phyloP scores from a whole-genome alignment of 2,329 filamentous ascomycete species.

The Hawksworthiomyces lignivorus region DNA sequence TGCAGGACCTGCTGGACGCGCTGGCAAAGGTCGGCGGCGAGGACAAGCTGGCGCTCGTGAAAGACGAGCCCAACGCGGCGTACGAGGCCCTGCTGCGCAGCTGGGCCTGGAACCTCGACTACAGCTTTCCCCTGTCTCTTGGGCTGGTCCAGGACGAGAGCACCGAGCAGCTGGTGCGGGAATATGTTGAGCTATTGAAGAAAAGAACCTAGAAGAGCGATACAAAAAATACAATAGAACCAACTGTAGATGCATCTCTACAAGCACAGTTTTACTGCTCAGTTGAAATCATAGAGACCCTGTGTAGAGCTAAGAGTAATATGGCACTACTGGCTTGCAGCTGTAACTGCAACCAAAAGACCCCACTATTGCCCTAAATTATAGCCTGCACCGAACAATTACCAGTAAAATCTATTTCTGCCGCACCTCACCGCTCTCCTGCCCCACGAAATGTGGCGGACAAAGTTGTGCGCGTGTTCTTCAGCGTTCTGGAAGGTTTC shows the following conservation, averaged over 20 bases:
- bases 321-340: no score
- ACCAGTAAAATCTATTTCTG: no score
- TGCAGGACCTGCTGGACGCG: conserved; percentile 55
- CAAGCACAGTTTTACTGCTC: no score
- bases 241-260: no score
- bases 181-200: conserved; percentile 40
- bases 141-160: conserved; percentile 44
- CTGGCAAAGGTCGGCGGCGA: conserved; percentile 47
- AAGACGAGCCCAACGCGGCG: conserved; percentile 45
- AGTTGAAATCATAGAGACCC: no score
- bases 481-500: conserved; percentile 1
- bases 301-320: no score
- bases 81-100: conserved; percentile 51
- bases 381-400: no score
- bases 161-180: conserved; percentile 47
- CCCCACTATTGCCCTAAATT: no score
- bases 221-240: not conserved
- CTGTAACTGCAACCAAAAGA: no score
- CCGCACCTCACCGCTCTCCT: conserved; percentile 9
- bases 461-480: conserved; percentile 7
- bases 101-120: conserved; percentile 53
- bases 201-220: not conserved
- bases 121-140: conserved; percentile 38
- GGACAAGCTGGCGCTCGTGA: conserved; percentile 43
- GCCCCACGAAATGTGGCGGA: conserved; percentile 11